Evolutionary conservation across 257 asterid species (phyloP).

Genomic region (Lycium barbarum): DNA sequence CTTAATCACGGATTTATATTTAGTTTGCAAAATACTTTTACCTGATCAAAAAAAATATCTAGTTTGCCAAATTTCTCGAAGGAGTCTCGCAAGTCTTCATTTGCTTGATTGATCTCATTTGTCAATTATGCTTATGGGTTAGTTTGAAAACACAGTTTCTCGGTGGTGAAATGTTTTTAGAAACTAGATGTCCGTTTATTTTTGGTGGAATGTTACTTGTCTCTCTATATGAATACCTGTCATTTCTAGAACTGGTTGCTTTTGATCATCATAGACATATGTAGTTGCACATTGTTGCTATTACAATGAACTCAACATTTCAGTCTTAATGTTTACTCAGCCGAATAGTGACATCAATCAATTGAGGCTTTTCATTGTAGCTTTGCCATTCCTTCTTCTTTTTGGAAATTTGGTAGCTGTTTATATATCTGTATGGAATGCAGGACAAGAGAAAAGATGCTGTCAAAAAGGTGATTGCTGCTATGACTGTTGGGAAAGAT

Average conservation of each 20-base stretch:
- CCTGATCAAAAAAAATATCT: background rate
- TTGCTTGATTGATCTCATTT: background rate
- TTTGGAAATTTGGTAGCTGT: background rate
- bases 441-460: slow-evolving; percentile 99
- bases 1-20: too few species aligned
- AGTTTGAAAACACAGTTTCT: background rate
- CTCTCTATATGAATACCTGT: background rate
- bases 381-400: background rate
- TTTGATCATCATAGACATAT: background rate
- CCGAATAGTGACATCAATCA: background rate
- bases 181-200: background rate
- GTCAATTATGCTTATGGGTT: background rate
- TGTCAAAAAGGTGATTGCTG: slow-evolving; percentile 97
- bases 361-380: background rate
- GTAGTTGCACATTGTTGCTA: background rate
- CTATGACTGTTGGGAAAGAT: slow-evolving; percentile 99
- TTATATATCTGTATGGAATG: slow-evolving; percentile 28
- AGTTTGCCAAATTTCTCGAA: background rate
- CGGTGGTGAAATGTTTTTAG: background rate
- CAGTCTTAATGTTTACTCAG: background rate
- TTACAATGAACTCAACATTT: slow-evolving; percentile 9
- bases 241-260: background rate
- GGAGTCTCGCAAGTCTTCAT: background rate
- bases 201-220: background rate
- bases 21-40: background rate